These are phyloP conservation scores for Botrytis squamosa DNA, from an alignment of 2,329 filamentous ascomycete species.

Conservation along the genomic window DNA sequence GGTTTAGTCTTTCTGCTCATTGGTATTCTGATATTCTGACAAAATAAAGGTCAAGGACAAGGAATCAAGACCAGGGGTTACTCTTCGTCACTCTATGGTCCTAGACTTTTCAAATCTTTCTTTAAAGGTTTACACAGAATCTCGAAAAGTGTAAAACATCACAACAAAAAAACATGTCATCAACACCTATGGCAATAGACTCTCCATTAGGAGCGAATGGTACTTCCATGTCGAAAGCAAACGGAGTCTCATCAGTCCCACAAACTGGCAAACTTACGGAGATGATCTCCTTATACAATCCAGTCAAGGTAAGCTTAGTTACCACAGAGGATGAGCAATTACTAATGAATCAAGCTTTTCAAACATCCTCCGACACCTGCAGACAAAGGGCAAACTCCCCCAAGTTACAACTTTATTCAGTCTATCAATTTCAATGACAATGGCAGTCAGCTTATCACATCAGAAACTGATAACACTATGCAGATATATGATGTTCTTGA, in stretches of 20 bases:
- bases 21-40: neutral
- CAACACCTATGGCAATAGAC: slow-evolving; percentile 39
- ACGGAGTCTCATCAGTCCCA: slow-evolving; percentile 30
- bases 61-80: neutral
- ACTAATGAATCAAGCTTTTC: slow-evolving; percentile 51
- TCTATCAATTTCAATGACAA: slow-evolving; percentile 97
- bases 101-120: neutral
- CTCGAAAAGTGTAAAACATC: neutral
- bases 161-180: slow-evolving; percentile 30
- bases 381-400: slow-evolving; percentile 39
- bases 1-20: neutral
- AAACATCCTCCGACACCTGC: slow-evolving; percentile 52
- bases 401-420: slow-evolving; percentile 61
- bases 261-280: slow-evolving; percentile 67
- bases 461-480: slow-evolving; percentile 90
- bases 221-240: slow-evolving; percentile 23
- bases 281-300: slow-evolving; percentile 73
- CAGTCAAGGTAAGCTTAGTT: slow-evolving; percentile 64
- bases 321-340: slow-evolving; percentile 18
- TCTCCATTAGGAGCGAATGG: slow-evolving; percentile 36
- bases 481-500: slow-evolving; percentile 94
- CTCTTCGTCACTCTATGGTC: neutral
- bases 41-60: neutral
- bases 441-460: slow-evolving; percentile 87
- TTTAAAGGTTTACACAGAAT: neutral